phyloP scores from a whole-genome alignment of 805 yeast species.

The Candida piceae region DNA sequence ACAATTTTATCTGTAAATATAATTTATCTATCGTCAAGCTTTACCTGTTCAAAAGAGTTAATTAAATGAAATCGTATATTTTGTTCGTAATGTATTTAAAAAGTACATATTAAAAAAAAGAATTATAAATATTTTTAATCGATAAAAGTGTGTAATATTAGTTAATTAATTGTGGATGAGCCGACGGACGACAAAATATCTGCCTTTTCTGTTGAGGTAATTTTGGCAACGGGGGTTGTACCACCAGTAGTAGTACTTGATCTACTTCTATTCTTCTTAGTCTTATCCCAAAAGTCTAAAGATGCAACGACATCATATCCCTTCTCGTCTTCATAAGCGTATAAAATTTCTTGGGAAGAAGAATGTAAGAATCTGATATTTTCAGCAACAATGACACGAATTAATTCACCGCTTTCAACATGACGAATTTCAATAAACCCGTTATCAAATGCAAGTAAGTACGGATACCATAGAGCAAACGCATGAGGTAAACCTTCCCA shows the following conservation, averaged over 20 bases:
- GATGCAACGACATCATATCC: constrained; percentile 93
- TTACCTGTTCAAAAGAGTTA: no score
- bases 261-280: constrained; percentile 25
- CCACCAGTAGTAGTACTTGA: constrained; percentile 8
- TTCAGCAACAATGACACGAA: constrained; percentile 88
- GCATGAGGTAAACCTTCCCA: constrained; percentile 97
- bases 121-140: no score
- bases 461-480: constrained; percentile 92
- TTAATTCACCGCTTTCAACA: constrained; percentile 78
- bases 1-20: no score
- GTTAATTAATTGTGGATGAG: background rate
- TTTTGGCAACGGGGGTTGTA: background rate
- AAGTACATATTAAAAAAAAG: no score
- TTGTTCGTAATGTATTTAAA: no score
- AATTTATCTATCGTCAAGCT: no score
- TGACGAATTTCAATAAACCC: constrained; percentile 89
- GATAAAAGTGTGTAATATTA: no score
- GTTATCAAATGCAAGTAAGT: constrained; percentile 82
- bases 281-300: constrained; percentile 76
- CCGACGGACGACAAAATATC: background rate
- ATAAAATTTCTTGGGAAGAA: constrained; percentile 87
- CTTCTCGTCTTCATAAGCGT: constrained; percentile 84
- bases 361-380: constrained; percentile 85
- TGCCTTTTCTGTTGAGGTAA: background rate
- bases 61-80: no score